Evolutionary conservation across 2,329 filamentous ascomycete genomes (phyloP).

Genomic region (Venturia nashicola): DNA sequence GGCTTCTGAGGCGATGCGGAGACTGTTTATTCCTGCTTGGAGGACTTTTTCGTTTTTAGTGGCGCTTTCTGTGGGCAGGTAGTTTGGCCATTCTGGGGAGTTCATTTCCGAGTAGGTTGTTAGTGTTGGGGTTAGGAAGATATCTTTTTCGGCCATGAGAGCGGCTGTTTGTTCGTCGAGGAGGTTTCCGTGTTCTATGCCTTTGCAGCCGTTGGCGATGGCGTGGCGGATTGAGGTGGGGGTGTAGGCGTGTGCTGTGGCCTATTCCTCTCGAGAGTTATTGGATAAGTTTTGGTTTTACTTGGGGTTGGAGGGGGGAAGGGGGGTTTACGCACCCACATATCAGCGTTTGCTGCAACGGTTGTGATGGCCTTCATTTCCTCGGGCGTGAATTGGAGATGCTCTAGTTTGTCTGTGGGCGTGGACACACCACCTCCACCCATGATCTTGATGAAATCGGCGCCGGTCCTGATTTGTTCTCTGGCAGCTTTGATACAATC

Average conservation of each 20-base stretch:
- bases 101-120: constrained; percentile 40
- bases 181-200: constrained; percentile 50
- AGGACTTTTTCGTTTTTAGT: constrained; percentile 42
- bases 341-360: constrained; percentile 27
- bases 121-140: constrained; percentile 43
- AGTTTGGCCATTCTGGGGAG: constrained; percentile 29
- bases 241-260: constrained; percentile 44
- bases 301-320: neutral
- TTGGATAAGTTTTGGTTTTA: too few species aligned
- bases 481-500: constrained; percentile 40
- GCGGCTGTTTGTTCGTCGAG: constrained; percentile 43
- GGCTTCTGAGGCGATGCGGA: neutral
- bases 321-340: constrained; percentile 38
- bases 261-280: neutral
- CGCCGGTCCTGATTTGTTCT: constrained; percentile 43
- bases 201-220: constrained; percentile 40
- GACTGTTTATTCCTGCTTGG: constrained; percentile 31
- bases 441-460: constrained; percentile 54
- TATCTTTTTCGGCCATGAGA: constrained; percentile 37
- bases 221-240: constrained; percentile 41
- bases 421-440: constrained; percentile 43
- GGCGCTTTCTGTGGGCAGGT: constrained; percentile 31
- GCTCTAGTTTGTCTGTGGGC: constrained; percentile 41
- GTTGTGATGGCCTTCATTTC: constrained; percentile 44
- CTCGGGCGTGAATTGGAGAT: constrained; percentile 43